These are phyloP conservation scores for Epichloe baconii DNA, from an alignment of 2,329 filamentous ascomycete species.

Conservation along the genomic window DNA sequence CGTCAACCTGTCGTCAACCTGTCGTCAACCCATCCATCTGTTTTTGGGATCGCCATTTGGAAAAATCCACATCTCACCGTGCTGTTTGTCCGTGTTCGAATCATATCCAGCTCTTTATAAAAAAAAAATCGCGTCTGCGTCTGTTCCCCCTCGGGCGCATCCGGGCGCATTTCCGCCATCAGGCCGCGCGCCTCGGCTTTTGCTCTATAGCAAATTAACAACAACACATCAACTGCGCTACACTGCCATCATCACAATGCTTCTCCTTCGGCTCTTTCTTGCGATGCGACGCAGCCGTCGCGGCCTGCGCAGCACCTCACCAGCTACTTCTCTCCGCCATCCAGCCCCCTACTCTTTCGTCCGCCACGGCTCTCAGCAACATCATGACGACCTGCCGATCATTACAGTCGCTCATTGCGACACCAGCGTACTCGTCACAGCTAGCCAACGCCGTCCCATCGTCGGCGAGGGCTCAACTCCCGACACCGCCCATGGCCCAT, in stretches of 20 bases:
- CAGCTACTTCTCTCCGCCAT: constrained; percentile 45
- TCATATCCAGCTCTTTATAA: too few relatives aligned
- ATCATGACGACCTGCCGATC: constrained; percentile 48
- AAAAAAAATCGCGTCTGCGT: too few relatives aligned
- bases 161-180: background rate
- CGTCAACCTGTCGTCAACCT: too few relatives aligned
- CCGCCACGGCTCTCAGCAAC: constrained; percentile 35
- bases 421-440: constrained; percentile 16
- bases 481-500: constrained; percentile 42
- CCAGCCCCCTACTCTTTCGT: constrained; percentile 37
- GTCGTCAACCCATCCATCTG: too few relatives aligned
- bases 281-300: constrained; percentile 37
- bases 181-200: background rate
- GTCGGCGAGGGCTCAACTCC: constrained; percentile 25
- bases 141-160: background rate
- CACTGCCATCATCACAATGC: constrained; percentile 25
- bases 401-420: constrained; percentile 43
- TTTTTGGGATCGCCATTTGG: too few relatives aligned
- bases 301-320: constrained; percentile 28
- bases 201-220: background rate
- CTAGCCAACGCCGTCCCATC: constrained; percentile 18
- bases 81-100: too few relatives aligned
- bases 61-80: too few relatives aligned
- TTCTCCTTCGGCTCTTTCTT: constrained; percentile 45
- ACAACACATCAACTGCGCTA: background rate